Percentiles rank a stretch among this genome's conserved stretches.
phyloP scores from a whole-genome alignment of 1,284 basidiomycete genomes.

The Inonotus hispidus region DNA sequence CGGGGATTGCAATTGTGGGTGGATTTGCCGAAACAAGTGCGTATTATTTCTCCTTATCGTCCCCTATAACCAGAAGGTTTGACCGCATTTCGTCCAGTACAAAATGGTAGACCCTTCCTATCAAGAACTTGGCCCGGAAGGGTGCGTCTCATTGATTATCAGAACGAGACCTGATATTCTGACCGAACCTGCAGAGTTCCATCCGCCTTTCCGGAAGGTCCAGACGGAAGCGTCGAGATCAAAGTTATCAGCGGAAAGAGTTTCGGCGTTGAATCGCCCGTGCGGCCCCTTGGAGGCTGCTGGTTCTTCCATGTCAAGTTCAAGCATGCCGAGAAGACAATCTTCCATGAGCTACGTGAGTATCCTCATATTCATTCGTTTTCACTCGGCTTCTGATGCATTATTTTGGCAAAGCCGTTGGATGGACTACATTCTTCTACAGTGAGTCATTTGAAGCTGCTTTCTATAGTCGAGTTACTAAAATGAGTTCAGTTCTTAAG shows the following conservation, averaged over 20 bases:
- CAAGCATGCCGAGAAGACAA: conserved; percentile 51
- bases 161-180: background rate
- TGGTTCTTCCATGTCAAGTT: conserved; percentile 89
- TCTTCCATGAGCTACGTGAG: conserved; percentile 85
- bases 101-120: conserved; percentile 84
- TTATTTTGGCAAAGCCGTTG: conserved; percentile 43
- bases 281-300: conserved; percentile 86
- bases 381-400: background rate
- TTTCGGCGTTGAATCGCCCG: conserved; percentile 81
- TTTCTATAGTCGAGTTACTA: background rate
- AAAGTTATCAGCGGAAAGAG: conserved; percentile 89
- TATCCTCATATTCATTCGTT: conserved; percentile 18
- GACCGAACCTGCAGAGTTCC: conserved; percentile 49
- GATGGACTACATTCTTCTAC: conserved; percentile 83
- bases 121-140: conserved; percentile 63
- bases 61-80: background rate
- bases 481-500: conserved; percentile 50
- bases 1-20: conserved; percentile 91
- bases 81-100: conserved; percentile 46
- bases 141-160: conserved; percentile 36
- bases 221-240: conserved; percentile 65
- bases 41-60: conserved; percentile 11
- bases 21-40: conserved; percentile 77
- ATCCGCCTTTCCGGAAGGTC: conserved; percentile 64
- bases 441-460: conserved; percentile 38